A percentile compares a stretch with the other conserved stretches of the same genome.
Evolutionary conservation across 176 grass and related monocot species (phyloP).

Genomic region (Poa annua): DNA sequence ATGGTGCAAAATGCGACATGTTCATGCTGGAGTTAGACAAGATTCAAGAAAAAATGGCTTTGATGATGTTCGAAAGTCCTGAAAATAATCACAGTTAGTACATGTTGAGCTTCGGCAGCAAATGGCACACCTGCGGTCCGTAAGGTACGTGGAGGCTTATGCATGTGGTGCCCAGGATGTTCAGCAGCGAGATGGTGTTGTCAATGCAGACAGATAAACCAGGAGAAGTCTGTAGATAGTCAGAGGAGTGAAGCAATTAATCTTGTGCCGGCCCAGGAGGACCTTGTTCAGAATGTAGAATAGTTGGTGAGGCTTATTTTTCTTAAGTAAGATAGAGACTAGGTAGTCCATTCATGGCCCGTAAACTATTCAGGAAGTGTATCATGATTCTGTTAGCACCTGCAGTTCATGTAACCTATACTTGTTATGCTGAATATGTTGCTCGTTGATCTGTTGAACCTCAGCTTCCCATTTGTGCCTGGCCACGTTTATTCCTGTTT

Average conservation of each 20-base stretch:
- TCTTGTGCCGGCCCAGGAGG: not conserved
- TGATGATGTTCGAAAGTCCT: not conserved
- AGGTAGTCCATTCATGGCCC: not conserved
- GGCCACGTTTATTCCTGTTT: not conserved
- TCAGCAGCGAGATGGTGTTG: not conserved
- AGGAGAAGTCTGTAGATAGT: not conserved
- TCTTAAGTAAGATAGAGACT: not conserved
- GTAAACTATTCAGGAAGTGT: not conserved
- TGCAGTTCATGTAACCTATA: not conserved
- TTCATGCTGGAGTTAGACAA: constrained; percentile 34
- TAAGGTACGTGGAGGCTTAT: not conserved
- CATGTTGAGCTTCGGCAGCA: not conserved
- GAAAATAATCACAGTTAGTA: not conserved
- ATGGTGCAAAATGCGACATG: not conserved
- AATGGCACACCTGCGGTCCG: not conserved
- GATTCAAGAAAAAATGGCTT: constrained; percentile 3
- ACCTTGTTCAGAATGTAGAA: not conserved
- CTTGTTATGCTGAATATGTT: not conserved
- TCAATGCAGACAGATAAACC: not conserved
- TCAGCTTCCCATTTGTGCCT: not conserved
- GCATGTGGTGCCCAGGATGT: not conserved
- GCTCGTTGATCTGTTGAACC: not conserved
- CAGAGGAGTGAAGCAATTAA: not conserved
- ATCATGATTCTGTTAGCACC: not conserved
- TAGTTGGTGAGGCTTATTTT: constrained; percentile 10